Conservation (phyloP, 2,329 filamentous ascomycete genomes). For the Nothophaeocryptopus gaeumannii region DNA sequence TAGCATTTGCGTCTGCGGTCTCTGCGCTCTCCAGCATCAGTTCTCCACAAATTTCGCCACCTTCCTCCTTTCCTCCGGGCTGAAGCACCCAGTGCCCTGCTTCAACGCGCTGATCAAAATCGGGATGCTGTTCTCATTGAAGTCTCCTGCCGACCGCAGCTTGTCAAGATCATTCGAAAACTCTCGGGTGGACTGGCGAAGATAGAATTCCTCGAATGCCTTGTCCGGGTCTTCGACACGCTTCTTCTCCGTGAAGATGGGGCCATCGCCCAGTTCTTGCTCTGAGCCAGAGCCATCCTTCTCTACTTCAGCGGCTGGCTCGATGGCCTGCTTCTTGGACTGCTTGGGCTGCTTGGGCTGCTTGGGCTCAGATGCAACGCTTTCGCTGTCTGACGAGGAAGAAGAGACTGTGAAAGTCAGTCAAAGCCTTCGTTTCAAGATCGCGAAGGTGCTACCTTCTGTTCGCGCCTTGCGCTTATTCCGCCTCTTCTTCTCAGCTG, state of each 20-base stretch:
- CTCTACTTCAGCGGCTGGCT: too few relatives aligned
- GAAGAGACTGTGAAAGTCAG: constrained; percentile 14
- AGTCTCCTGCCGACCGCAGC: constrained; percentile 67
- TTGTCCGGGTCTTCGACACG: constrained; percentile 22
- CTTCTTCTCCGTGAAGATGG: constrained; percentile 11
- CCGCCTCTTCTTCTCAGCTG: constrained; percentile 22
- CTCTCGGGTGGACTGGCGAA: constrained; percentile 66
- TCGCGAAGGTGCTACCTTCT: constrained; percentile 19
- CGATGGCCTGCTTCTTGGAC: not conserved
- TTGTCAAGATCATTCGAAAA: constrained; percentile 72
- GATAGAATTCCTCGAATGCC: constrained; percentile 63
- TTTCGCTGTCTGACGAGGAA: constrained; percentile 22
- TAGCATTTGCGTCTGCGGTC: too few relatives aligned
- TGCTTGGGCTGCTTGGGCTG: not conserved
- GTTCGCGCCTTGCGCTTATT: constrained; percentile 28
- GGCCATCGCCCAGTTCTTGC: not conserved
- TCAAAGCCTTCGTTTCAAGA: not conserved
- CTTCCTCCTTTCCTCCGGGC: constrained; percentile 50
- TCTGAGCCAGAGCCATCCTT: too few relatives aligned
- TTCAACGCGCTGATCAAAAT: constrained; percentile 66
- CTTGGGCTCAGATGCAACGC: constrained; percentile 6
- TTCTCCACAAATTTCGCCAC: constrained; percentile 25
- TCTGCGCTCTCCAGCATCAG: not conserved
- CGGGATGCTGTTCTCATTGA: constrained; percentile 61
- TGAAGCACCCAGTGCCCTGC: constrained; percentile 65